Evolutionary conservation across 345 rosid genomes (phyloP).

Genomic region (Gossypium australe): DNA sequence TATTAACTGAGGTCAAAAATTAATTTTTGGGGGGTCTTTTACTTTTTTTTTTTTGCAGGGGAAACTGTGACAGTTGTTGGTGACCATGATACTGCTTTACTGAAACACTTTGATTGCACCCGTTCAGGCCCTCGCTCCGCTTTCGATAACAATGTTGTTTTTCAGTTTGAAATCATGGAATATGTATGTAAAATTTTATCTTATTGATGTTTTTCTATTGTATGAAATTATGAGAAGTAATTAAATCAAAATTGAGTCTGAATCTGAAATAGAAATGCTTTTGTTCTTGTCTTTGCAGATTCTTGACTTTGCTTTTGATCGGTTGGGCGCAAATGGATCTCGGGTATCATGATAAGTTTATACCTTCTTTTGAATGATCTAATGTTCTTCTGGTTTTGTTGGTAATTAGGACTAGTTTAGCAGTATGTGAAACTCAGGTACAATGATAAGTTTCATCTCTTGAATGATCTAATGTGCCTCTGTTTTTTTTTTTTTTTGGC

Average conservation of each 20-base stretch:
- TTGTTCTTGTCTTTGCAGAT: conserved; percentile 40
- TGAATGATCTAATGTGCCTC: not conserved
- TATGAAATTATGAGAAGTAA: not conserved
- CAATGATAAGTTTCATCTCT: not conserved
- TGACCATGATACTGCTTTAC: conserved; percentile 64
- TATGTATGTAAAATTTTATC: conserved; percentile 41
- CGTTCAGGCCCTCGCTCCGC: conserved; percentile 92
- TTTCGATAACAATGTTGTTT: conserved; percentile 86
- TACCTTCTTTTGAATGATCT: not conserved
- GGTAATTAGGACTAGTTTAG: not conserved
- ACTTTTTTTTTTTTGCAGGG: conserved; percentile 33
- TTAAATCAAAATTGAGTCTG: not conserved
- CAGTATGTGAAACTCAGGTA: conserved; percentile 54
- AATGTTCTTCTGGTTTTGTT: not conserved
- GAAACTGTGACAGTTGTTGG: conserved; percentile 92
- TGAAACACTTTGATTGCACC: conserved; percentile 90
- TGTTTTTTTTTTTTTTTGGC: too few relatives aligned
- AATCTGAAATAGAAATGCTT: not conserved
- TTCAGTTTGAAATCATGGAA: conserved; percentile 95
- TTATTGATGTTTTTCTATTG: not conserved
- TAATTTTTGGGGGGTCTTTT: not conserved
- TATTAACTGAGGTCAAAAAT: not conserved
- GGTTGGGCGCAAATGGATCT: conserved; percentile 79
- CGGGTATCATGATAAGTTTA: conserved; percentile 36
- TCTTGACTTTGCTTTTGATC: conserved; percentile 91